Conservation (phyloP, 257 asterid species). For the Solanum appendiculatum region DNA sequence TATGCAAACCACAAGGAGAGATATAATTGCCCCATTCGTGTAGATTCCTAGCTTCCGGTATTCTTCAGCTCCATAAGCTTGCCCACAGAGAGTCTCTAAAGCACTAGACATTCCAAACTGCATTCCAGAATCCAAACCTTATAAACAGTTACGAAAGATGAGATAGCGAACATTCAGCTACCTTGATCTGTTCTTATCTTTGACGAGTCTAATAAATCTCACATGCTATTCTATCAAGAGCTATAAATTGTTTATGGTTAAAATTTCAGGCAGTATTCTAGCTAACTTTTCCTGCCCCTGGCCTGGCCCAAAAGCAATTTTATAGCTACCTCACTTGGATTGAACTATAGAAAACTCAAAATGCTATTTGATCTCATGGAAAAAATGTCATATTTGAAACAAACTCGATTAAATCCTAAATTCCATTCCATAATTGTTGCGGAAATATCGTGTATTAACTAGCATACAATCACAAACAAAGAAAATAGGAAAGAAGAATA, state of each 20-base stretch:
- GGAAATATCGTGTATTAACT: no score
- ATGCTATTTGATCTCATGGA: not conserved
- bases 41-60: slow-evolving; percentile 47
- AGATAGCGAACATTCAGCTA: not conserved
- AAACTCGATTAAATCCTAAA: not conserved
- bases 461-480: no score
- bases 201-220: not conserved
- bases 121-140: not conserved
- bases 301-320: not conserved
- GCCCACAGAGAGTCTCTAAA: slow-evolving; percentile 84
- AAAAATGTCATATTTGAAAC: not conserved
- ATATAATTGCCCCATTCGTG: slow-evolving; percentile 38
- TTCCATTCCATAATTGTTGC: not conserved
- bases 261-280: not conserved
- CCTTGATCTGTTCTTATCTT: not conserved
- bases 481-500: no score
- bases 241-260: not conserved
- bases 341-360: not conserved
- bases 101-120: slow-evolving; percentile 88
- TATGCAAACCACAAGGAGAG: slow-evolving; percentile 47
- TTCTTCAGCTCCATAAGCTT: slow-evolving; percentile 75
- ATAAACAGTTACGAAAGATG: not conserved
- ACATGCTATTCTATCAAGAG: not conserved
- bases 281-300: not conserved
- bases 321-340: not conserved